Percentiles rank a stretch among this genome's conserved stretches.
These are phyloP conservation scores for Penicillium sumatraense DNA, from an alignment of 2,329 filamentous ascomycete species.

Conservation along the genomic window DNA sequence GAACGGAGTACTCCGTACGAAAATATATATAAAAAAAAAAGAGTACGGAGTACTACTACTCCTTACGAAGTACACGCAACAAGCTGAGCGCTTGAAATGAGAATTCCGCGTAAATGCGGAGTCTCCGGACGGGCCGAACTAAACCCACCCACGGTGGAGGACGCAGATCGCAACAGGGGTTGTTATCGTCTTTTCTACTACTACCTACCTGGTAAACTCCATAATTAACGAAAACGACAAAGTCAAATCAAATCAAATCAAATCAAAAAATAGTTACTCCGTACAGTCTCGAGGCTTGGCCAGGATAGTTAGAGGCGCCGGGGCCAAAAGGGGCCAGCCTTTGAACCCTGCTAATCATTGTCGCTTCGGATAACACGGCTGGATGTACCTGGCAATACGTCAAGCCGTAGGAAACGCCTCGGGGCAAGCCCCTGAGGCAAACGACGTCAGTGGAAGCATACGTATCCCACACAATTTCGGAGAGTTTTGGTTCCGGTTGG, in stretches of 20 bases:
- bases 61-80: no score
- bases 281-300: neutral
- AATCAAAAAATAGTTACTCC: no score
- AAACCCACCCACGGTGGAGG: neutral
- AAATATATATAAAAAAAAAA: neutral
- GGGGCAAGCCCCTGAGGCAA: neutral
- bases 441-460: neutral
- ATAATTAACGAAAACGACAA: no score
- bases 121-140: conserved; percentile 2
- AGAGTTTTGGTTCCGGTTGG: neutral
- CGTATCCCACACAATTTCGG: neutral
- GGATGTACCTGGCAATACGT: neutral
- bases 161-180: conserved; percentile 1
- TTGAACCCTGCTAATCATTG: neutral
- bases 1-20: neutral
- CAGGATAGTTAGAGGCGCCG: neutral
- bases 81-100: neutral
- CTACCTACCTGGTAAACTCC: neutral
- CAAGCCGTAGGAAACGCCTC: neutral
- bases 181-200: neutral
- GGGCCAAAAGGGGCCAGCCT: neutral
- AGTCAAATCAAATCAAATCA: no score
- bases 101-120: neutral
- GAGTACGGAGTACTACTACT: no score
- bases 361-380: neutral